A percentile compares a stretch with the other conserved stretches of the same genome.
These are phyloP conservation scores for Arabis alpina DNA, from an alignment of 345 rosid species.

Conservation along the genomic window DNA sequence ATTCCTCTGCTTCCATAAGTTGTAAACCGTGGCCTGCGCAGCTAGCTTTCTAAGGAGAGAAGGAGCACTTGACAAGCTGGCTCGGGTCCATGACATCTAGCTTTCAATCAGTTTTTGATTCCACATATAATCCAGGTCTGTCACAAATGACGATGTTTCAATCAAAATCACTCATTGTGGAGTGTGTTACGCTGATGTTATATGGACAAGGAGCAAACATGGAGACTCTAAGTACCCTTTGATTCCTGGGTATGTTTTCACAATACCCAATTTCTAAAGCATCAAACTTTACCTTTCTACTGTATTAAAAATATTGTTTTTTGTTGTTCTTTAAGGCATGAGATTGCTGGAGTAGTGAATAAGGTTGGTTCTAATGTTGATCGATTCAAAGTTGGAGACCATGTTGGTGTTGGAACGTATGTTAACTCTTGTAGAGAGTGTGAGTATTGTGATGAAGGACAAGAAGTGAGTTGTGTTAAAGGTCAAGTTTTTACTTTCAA, in stretches of 20 bases:
- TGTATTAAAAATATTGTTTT: neutral
- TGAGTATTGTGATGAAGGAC: slow-evolving; percentile 60
- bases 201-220: slow-evolving; percentile 67
- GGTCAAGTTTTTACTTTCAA: slow-evolving; percentile 65
- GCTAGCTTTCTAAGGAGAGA: too few relatives aligned
- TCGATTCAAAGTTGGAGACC: slow-evolving; percentile 75
- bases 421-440: slow-evolving; percentile 86
- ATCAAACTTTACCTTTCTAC: slow-evolving; percentile 6
- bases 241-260: slow-evolving; percentile 74
- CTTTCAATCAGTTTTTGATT: neutral
- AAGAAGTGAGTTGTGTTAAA: slow-evolving; percentile 65
- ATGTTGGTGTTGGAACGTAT: slow-evolving; percentile 88
- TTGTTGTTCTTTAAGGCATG: slow-evolving; percentile 58
- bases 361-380: slow-evolving; percentile 77
- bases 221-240: slow-evolving; percentile 77
- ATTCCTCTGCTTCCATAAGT: too few relatives aligned
- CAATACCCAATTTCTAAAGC: slow-evolving; percentile 19
- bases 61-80: too few relatives aligned
- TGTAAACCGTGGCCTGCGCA: too few relatives aligned
- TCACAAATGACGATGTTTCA: slow-evolving; percentile 69
- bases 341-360: slow-evolving; percentile 79
- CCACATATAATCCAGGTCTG: slow-evolving; percentile 48
- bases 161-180: slow-evolving; percentile 87
- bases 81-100: too few relatives aligned
- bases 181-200: slow-evolving; percentile 84